Base-by-base conservation (phyloP, 192 early-diverging fungal genomes). In the Fimicolochytrium jonesii region DNA sequence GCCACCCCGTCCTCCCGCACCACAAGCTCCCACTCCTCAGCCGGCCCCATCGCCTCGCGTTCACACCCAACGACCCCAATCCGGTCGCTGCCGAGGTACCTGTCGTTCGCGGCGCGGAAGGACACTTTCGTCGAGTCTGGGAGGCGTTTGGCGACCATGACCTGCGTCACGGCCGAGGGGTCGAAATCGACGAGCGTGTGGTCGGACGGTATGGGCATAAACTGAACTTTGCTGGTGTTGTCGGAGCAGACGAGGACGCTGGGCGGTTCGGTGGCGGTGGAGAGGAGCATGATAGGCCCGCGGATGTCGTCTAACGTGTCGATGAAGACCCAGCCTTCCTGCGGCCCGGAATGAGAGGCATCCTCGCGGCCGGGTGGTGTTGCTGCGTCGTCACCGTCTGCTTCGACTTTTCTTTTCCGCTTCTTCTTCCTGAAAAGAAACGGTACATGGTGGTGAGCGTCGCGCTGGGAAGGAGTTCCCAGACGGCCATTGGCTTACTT, bases 1-100 rank as follows among this genome's bases (percentile, higher is more conserved):
- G 78, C 79, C 15, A 86, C 69, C 0, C 90, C 91, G 23, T 84
- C 87, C 13, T 90, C 87, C n/a, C 73, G 46, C 17, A 87, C 49
- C 13, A 82, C 66, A 6, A 86, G 77, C 33, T 76, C 77, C 88
- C 87, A 91, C 67, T 92, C 91, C 61, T 92, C 90, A 37, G 77
- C 71, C n/a, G 82, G 85, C 0, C 90, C 87, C 32, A 91, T 87
- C 0, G 90, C 91, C 56, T 92, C 88, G 28, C 71, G 57, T 18
- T 87, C 83, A 23, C 81, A 82, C 4, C 74, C 56, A 4, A 90
- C 87, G n/a, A 87, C 78, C 6, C 90, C 91, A 69, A 92, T 86
- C 43, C 90, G 88, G 77, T 92, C 91, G 3, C 79, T 75, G 18
- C 84, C 73, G 13, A 92, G 70, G 67, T 90, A 92, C 52, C 78